Evolutionary conservation across 495 filamentous ascomycete species (phyloP), one percentile per base, ranked within the genome.

Genomic region (Articulospora tetracladia): DNA sequence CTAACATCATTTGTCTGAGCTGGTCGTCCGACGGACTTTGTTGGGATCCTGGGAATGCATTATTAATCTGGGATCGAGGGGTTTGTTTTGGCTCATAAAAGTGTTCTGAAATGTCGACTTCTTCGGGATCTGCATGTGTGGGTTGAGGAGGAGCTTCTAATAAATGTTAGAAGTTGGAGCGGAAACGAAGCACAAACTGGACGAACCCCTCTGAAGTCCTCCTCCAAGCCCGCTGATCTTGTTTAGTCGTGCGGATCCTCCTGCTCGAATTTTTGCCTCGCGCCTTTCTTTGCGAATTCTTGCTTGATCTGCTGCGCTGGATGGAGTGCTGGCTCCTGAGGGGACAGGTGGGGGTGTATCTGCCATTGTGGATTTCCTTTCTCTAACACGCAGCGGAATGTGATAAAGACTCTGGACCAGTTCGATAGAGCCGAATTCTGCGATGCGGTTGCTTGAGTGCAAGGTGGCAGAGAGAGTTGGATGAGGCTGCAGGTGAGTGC

Each of bases 251-350:
- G 85, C 81, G 32, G 85, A 83, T 36, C 91, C 94, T 53, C 88
- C 89, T 57, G 88, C 89, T 65, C 83, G 86, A 73, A 97, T 88
- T 76, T 96, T 97, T 27, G 92, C 91, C 73, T 96, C 90, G 23
- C 92, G 85, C 36, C 91, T 86, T 72, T 96, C 92, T 63, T 94
- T 92, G 63, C 93, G 91, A 36, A 92, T 79, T 20, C 92, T 88
- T 25, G 90, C 89, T 70, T 93, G 86, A 62, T 88, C 83, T 11
- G 85, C 81, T 50, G 89, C 86, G 10, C 85, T 88, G 32, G 88
- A 86, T 27, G 79, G 62, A 24, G 63, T 61, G 56, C 65, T 61
- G 34, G 67, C 59, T 53, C 60, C 69, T n/a, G 44, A 58, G 39
- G 50, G 54, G 17, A 53, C 50, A 23, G 41, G 19, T 23, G 63